Evolutionary conservation across 768 basidiomycete genomes (phyloP).

Genomic region (Tephrocybe sp.): DNA sequence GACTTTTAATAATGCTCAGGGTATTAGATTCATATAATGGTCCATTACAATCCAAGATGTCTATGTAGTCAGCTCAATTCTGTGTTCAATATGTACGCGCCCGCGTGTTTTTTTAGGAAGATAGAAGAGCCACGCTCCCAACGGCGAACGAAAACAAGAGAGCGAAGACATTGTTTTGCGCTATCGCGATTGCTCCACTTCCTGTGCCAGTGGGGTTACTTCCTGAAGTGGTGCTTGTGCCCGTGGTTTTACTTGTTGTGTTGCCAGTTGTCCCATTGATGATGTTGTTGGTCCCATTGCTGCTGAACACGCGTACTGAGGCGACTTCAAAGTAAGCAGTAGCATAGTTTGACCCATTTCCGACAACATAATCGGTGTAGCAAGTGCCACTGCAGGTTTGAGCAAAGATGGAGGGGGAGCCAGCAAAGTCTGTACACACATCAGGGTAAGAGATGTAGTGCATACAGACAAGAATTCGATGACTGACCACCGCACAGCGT

Average conservation of each 20-base stretch:
- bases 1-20: no score
- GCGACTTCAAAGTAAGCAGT: conserved; percentile 74
- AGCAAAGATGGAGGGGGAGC: conserved; percentile 47
- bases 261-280: conserved; percentile 10
- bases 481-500: conserved; percentile 62
- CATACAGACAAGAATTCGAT: neutral
- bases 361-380: conserved; percentile 71
- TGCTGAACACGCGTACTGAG: conserved; percentile 51
- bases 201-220: neutral
- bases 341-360: conserved; percentile 58
- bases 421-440: conserved; percentile 44
- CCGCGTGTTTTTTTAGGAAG: neutral
- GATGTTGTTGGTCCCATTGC: conserved; percentile 27
- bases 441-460: conserved; percentile 4
- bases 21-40: no score
- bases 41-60: neutral
- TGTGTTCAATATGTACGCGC: no score
- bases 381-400: conserved; percentile 66
- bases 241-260: conserved; percentile 1
- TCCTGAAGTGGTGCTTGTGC: conserved; percentile 1
- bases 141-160: neutral
- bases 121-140: conserved; percentile 4
- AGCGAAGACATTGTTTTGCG: neutral
- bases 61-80: no score
- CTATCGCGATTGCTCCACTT: neutral